Evolutionary conservation across 352 stramenopile genomes (phyloP).

Genomic region (Globisporangium nodosum): DNA sequence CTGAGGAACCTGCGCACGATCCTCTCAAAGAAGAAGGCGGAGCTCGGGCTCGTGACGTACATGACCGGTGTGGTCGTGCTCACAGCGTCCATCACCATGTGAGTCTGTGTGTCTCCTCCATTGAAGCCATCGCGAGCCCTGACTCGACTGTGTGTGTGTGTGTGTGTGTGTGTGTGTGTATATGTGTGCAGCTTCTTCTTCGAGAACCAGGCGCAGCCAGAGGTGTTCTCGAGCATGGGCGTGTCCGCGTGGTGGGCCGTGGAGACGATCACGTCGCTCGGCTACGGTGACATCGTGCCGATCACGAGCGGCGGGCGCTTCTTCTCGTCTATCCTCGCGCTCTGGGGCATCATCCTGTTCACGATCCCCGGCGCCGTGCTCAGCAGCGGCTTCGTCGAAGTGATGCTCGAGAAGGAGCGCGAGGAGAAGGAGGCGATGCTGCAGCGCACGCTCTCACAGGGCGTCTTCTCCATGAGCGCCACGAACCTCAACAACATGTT

Average conservation of each 20-base stretch:
- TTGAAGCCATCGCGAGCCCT: neutral
- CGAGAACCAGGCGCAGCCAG: constrained; percentile 61
- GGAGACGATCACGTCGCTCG: constrained; percentile 83
- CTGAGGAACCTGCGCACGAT: constrained; percentile 76
- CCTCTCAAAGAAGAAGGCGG: constrained; percentile 66
- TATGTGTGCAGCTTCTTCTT: constrained; percentile 62
- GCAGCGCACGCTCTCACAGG: constrained; percentile 40
- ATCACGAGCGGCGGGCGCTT: constrained; percentile 55
- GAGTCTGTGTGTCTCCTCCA: neutral
- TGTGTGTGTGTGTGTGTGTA: neutral
- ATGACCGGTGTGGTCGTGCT: constrained; percentile 76
- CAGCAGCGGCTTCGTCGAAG: constrained; percentile 71
- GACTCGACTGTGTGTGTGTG: neutral
- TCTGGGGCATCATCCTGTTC: constrained; percentile 87
- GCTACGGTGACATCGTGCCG: constrained; percentile 81
- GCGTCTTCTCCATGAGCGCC: constrained; percentile 29
- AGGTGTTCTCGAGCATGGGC: constrained; percentile 74
- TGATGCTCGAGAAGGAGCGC: constrained; percentile 80
- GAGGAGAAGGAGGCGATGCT: constrained; percentile 50
- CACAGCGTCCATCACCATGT: constrained; percentile 82
- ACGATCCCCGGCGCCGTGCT: constrained; percentile 81
- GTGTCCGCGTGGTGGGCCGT: constrained; percentile 78
- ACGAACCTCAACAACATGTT: constrained; percentile 35
- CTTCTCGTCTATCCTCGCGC: constrained; percentile 68
- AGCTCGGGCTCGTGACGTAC: constrained; percentile 77